Evolutionary conservation across 1,139 yeast genomes (phyloP).

Genomic region (Taphrina pruni): DNA sequence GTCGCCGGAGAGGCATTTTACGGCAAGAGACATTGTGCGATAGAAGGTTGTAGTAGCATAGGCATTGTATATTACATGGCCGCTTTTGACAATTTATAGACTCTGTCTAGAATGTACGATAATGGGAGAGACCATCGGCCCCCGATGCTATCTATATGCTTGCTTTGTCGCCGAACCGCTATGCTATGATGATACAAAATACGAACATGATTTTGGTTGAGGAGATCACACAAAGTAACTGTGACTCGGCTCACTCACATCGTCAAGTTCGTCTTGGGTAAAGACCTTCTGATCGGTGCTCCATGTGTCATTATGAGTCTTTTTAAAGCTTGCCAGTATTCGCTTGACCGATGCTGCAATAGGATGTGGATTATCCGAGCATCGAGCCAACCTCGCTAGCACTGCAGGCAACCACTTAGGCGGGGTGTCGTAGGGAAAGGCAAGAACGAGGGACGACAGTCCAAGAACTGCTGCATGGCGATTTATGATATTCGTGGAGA

Average conservation of each 20-base stretch:
- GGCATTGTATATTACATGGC: conserved; percentile 1
- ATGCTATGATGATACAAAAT: conserved; percentile 1
- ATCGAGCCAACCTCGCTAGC: conserved; percentile 69
- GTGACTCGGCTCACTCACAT: conserved; percentile 89
- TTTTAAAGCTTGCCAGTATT: conserved; percentile 81
- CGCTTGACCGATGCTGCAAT: conserved; percentile 87
- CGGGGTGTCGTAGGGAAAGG: conserved; percentile 89
- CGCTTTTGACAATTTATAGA: not conserved
- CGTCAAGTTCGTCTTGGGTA: conserved; percentile 80
- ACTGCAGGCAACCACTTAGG: conserved; percentile 87
- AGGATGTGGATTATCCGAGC: conserved; percentile 72
- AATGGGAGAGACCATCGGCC: not conserved
- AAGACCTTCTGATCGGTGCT: conserved; percentile 82
- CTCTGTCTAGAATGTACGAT: not conserved
- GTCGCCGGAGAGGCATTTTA: conserved; percentile 3
- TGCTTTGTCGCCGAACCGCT: not conserved
- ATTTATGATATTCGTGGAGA: conserved; percentile 51
- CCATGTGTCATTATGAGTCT: conserved; percentile 96
- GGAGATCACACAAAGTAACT: conserved; percentile 76
- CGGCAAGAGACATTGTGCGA: not conserved
- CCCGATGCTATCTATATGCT: conserved; percentile 11
- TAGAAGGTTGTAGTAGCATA: not conserved
- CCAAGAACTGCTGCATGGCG: conserved; percentile 89
- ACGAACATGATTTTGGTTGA: not conserved
- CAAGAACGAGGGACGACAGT: conserved; percentile 83